Evolutionary conservation across 805 yeast genomes (phyloP), one percentile per base, ranked within the genome.

Genomic region (Priceomyces melissophilus): DNA sequence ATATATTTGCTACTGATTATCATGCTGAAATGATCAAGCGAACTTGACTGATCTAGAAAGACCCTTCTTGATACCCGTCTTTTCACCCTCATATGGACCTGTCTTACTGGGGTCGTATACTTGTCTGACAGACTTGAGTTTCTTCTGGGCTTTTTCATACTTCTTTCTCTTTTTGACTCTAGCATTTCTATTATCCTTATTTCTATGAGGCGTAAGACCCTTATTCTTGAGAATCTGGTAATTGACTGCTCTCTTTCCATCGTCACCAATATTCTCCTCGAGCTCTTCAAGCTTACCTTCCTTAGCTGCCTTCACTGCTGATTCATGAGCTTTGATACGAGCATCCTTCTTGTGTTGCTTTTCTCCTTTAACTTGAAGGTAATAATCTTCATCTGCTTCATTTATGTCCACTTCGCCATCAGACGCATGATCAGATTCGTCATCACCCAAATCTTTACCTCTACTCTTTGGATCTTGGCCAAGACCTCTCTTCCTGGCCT

Each of bases 121-220:
- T 40, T 87, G 87, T 63, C 96, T 84, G 49, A 87, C 84, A 40
- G 96, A 85, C 58, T 82, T 82, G 65, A 93, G 83, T 64, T 88
- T 88, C 87, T 88, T 91, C 71, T 88, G 82, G 23, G 99, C 99
- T 61, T 79, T 76, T 49, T 88, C 98, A 71, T 86, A 93, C 79
- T 87, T 87, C 81, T 82, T 87, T 76, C 99, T 85, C 95, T 91
- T 93, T 77, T 93, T 93, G 55, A 93, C 98, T 69, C 99, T 84
- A 32, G 98, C 79, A 63, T 93, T 93, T 67, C 97, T 80, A 73
- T 86, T 81, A 50, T 87, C 96, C 76, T 93, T 93, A 73, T 87
- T 85, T 61, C 96, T 78, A 63, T 83, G 85, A 13, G 95, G 91
- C 1, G 97, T 90, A 48, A 93, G 80, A 58, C 99, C 99, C 71